Base-by-base conservation (phyloP, 345 rosid species). In the Salix dunnii region DNA sequence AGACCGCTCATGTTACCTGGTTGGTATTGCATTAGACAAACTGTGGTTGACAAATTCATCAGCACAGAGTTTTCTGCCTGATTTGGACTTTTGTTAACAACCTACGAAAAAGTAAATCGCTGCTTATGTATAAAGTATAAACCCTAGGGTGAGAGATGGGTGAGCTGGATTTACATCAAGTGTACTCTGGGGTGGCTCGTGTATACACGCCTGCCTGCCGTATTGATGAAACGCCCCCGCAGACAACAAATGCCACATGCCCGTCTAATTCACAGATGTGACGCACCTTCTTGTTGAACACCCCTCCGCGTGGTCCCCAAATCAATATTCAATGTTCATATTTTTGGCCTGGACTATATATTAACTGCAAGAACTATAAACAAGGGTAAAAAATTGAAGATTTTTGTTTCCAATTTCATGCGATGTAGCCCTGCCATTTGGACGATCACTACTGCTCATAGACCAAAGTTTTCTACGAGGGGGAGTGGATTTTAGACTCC, bases 11-110 rank as follows among this genome's bases (percentile, higher is more conserved):
- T 58, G 25, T 20, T 58, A 58, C 23, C 4, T 58, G 27, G 63
- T 7, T 58, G 63, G 63, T 7, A 23, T 10, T 20, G 11, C 2
- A 8, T 23, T 20, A 23, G 63, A 23, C 63, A 58, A 58, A 58
- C 25, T 20, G 5, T 20, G 46, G 46, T 20, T 58, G 63, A 58
- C 63, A 58, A 58, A 23, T n/a, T 58, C 63, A 7, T 58, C 63
- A 58, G 13, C 23, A 20, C 8, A 58, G 2, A 58, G 27, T 20
- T n/a, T n/a, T 58, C 63, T 17, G 4, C 28, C 28, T 58, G 23
- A 58, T 20, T 58, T 58, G 63, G 63, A 58, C 63, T n/a, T 58
- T 58, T 58, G 63, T 58, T 58, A 58, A 58, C 63, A 58, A 58
- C 63, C 63, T 58, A 20, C 18, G 27, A 58, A 20, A 58, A 58